These are phyloP conservation scores for Exophiala dermatitidis DNA, from an alignment of 2,329 filamentous ascomycete genomes.

Conservation along the genomic window DNA sequence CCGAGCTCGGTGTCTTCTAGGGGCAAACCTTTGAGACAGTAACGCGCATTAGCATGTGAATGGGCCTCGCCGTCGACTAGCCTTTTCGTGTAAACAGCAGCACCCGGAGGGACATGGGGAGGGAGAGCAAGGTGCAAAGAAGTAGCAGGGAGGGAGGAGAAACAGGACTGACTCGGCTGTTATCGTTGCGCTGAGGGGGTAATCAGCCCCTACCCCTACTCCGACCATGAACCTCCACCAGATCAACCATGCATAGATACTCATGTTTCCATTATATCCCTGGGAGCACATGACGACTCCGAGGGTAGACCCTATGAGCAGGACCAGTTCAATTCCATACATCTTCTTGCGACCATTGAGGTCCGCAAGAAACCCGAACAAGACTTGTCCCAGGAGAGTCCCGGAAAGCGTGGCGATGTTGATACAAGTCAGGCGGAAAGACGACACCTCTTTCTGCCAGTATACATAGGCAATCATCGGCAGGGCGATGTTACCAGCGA, in stretches of 20 bases:
- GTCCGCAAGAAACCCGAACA: conserved; percentile 44
- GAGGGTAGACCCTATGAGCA: conserved; percentile 42
- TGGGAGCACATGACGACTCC: conserved; percentile 42
- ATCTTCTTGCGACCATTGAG: conserved; percentile 44
- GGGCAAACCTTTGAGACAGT: conserved; percentile 36
- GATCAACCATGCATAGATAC: conserved; percentile 40
- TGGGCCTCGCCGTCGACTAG: conserved; percentile 5
- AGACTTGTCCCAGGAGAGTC: conserved; percentile 42
- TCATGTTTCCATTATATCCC: conserved; percentile 40
- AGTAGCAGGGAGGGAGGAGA: too few species aligned
- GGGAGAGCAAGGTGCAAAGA: too few species aligned
- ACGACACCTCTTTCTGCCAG: conserved; percentile 36
- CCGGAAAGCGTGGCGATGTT: conserved; percentile 43
- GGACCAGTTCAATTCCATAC: conserved; percentile 45
- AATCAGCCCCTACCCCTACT: conserved; percentile 59
- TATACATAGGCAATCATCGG: conserved; percentile 45
- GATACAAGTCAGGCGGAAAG: conserved; percentile 35
- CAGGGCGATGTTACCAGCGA: conserved; percentile 46
- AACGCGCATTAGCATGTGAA: conserved; percentile 4
- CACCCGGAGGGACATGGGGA: too few species aligned
- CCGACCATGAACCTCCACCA: conserved; percentile 45
- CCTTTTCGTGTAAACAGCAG: too few species aligned
- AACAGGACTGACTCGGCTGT: conserved; percentile 53
- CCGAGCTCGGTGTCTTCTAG: conserved; percentile 55
- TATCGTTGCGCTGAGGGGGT: conserved; percentile 60